A percentile compares a stretch with the other conserved stretches of the same genome.
Conservation (phyloP, 306 rosid genomes). For the Senna siamea region DNA sequence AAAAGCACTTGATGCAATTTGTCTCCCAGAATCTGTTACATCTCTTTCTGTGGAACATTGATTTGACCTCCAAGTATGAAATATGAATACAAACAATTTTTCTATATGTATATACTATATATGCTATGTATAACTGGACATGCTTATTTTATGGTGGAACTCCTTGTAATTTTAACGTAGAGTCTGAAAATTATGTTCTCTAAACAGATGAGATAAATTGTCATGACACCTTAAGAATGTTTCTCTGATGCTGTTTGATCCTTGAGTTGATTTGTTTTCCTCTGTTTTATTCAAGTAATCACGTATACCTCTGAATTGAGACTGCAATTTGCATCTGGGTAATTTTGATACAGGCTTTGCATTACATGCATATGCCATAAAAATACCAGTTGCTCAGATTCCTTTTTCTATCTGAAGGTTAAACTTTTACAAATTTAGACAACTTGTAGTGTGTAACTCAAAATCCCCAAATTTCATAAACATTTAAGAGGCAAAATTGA, state of each 20-base stretch:
- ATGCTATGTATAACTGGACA: no score
- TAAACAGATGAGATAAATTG: not conserved
- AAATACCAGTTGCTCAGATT: no score
- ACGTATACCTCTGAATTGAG: not conserved
- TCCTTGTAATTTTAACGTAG: not conserved
- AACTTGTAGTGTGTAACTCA: no score
- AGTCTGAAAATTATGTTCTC: conserved; percentile 7
- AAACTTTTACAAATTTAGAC: not conserved
- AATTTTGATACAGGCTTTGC: not conserved
- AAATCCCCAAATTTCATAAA: no score
- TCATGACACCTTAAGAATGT: not conserved
- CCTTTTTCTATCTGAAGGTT: not conserved
- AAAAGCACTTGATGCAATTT: conserved; percentile 50
- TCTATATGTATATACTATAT: no score
- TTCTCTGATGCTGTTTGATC: not conserved
- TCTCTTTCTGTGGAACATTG: conserved; percentile 57
- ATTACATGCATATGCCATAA: no score
- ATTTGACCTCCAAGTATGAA: conserved; percentile 73
- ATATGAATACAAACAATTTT: conserved; percentile 23
- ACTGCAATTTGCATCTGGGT: conserved; percentile 14
- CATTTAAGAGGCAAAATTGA: no score
- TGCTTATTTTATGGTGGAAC: not conserved
- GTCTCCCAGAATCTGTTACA: conserved; percentile 60
- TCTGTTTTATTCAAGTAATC: not conserved
- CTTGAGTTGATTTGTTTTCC: not conserved